Evolutionary conservation across 2,329 filamentous ascomycete genomes (phyloP), one percentile per base, ranked within the genome.

Genomic region (Hymenoscyphus linearis): DNA sequence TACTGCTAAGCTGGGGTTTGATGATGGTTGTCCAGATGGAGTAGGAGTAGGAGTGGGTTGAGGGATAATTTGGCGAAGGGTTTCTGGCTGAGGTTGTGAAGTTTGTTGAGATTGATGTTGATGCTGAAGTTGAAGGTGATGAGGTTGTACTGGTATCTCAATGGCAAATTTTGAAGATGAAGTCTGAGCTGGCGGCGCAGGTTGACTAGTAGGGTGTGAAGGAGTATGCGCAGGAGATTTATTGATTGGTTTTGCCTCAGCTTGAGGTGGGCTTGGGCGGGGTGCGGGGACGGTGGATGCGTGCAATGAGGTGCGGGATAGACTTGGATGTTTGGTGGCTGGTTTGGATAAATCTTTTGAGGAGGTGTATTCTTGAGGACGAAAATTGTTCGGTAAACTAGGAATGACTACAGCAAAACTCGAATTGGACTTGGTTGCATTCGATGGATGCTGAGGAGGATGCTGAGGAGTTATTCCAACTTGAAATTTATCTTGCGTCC

Each of bases 271-370:
- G 26, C 26, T 34, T 31, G 47, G 55, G 27, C 22, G 37, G 77
- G 76, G 1, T 78, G 69, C 80, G 74, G 54, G 54, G 31, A 34
- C 16, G 34, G 36, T 57, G 77, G 76, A 1, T 78, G 76, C 66
- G 61, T 78, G 66, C 68, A 80, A 74, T 71, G 66, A 78, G 80
- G 70, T 71, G 79, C 65, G 76, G 79, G 36, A 79, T 36, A 52
- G 55, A 40, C 47, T 37, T 7, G 35, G 54, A 27, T 54, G 36
- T 34, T 64, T 57, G n/a, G 40, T 36, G 25, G 26, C 52, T 55
- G 40, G 13, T 53, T 59, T 55, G 4, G 34, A 27, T 22, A 50
- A n/a, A 31, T 54, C 50, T 75, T 72, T 78, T 75, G 62, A 71
- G 74, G 62, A 73, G n/a, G 60, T 61, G 25, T 70, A 67, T 47